Percentiles rank a stretch among this genome's conserved stretches.
These are phyloP conservation scores for Podila horticola DNA, from an alignment of 192 early-diverging fungal species.

Conservation along the genomic window DNA sequence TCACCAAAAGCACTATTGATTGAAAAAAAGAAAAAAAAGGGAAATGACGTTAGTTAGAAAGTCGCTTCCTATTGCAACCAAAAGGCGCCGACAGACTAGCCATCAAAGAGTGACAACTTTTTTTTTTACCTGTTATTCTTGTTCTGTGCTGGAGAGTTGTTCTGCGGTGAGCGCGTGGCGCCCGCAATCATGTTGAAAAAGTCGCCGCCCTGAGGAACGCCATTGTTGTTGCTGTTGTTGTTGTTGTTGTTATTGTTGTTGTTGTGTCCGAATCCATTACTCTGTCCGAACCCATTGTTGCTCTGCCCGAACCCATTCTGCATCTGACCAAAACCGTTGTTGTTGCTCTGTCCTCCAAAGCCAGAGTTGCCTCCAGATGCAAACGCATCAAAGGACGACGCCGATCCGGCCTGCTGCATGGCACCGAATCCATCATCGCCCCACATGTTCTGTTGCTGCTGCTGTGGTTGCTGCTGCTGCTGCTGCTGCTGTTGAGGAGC, in stretches of 20 bases:
- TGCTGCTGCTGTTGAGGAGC: conserved; percentile 32
- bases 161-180: conserved; percentile 8
- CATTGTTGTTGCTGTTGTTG: conserved; percentile 17
- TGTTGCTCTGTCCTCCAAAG: conserved; percentile 2
- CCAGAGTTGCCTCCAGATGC: conserved; percentile 2
- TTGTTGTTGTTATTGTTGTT: conserved; percentile 2
- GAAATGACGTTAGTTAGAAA: not conserved
- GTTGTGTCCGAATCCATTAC: not conserved
- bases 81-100: not conserved
- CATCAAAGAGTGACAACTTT: not conserved
- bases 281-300: not conserved
- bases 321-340: not conserved
- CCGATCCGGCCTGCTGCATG: conserved; percentile 35
- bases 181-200: conserved; percentile 43
- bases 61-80: not conserved
- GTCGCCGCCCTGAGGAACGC: conserved; percentile 44
- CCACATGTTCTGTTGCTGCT: conserved; percentile 34
- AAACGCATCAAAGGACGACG: conserved; percentile 35
- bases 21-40: not conserved
- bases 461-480: conserved; percentile 30
- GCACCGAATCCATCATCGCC: conserved; percentile 46
- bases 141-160: conserved; percentile 27
- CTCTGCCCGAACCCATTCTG: not conserved
- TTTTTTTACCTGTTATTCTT: conserved; percentile 37
- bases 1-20: conserved; percentile 34